Evolutionary conservation across 768 basidiomycete genomes (phyloP), one percentile per base, ranked within the genome.

Genomic region (Hortiboletus flavorubellus): DNA sequence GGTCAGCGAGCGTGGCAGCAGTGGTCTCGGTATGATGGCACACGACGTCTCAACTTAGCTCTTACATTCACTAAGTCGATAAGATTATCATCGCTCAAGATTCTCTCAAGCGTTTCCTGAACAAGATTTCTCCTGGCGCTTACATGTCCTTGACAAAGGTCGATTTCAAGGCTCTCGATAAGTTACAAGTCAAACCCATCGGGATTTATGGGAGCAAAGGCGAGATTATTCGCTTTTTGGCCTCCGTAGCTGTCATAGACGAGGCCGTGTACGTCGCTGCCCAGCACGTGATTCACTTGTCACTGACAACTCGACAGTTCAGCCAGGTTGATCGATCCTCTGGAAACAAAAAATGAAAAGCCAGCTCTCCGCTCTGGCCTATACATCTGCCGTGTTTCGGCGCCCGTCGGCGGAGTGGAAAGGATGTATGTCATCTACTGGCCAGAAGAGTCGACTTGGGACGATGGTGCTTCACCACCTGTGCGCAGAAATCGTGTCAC

Each of bases 371-470:
- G 78, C 9, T 79, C 83, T 12, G 83, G 83, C n/a, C 59, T 84
- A 9, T 84, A 84, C 53, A 58, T 79, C 33, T 69, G 75, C 34
- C 69, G 68, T n/a, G 18, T 59, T 54, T n/a, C 34, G 23, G n/a
- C 45, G n/a, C 21, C 44, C 44, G 56, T 56, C 2, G 26, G 34
- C 0, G 57, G 44, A 8, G 31, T 12, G 0, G 62, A 72, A 31
- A 60, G 63, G n/a, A 53, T 78, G 6, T 82, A 78, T 54, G 75
- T 81, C 8, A 62, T 85, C 4, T 86, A 81, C 56, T 86, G 85
- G 85, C 85, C 84, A 0, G 81, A 86, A 58, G 76, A 81, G 14
- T 71, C 69, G 0, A 84, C 83, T 0, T 85, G 84, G 84, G 63
- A 78, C 37, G 82, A 84, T 56, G 65, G 72, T 34, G 76, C 82